These are phyloP conservation scores for Magnusiomyces tetraspermus DNA, from an alignment of 1,139 yeast species.

Conservation along the genomic window DNA sequence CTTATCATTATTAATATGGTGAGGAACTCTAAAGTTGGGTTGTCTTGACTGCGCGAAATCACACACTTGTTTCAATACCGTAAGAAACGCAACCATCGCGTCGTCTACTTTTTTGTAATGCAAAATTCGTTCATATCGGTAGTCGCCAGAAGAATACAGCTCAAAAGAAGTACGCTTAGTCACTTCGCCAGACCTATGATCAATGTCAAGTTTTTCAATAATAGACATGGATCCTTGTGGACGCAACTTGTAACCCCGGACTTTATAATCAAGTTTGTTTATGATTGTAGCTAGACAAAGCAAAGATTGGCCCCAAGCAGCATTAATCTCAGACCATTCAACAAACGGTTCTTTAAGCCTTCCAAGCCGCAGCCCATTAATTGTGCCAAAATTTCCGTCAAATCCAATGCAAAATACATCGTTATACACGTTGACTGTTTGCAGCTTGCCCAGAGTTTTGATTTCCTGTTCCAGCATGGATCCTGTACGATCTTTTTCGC, in stretches of 20 bases:
- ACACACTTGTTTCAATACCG: constrained; percentile 52
- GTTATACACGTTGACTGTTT: constrained; percentile 70
- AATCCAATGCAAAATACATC: constrained; percentile 75
- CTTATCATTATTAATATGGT: constrained; percentile 49
- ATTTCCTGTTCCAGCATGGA: constrained; percentile 53
- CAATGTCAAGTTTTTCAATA: constrained; percentile 50
- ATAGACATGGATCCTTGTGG: constrained; percentile 84
- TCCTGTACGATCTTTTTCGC: constrained; percentile 51
- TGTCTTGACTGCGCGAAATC: constrained; percentile 41
- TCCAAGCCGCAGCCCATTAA: constrained; percentile 78
- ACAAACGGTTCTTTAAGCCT: constrained; percentile 43
- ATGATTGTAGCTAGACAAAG: constrained; percentile 58
- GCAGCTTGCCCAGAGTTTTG: constrained; percentile 55
- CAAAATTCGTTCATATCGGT: constrained; percentile 57
- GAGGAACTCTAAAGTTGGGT: constrained; percentile 61
- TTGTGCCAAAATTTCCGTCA: constrained; percentile 77
- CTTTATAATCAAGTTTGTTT: constrained; percentile 45
- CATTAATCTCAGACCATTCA: constrained; percentile 88
- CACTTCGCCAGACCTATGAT: constrained; percentile 29
- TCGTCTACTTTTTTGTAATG: constrained; percentile 63
- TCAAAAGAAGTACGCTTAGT: constrained; percentile 35
- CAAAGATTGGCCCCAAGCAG: constrained; percentile 82
- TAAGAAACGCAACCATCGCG: constrained; percentile 67
- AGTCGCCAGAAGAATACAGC: constrained; percentile 56
- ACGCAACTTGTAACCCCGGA: constrained; percentile 53